Conservation (phyloP, 768 basidiomycete species). For the Leccinum variicolor region DNA sequence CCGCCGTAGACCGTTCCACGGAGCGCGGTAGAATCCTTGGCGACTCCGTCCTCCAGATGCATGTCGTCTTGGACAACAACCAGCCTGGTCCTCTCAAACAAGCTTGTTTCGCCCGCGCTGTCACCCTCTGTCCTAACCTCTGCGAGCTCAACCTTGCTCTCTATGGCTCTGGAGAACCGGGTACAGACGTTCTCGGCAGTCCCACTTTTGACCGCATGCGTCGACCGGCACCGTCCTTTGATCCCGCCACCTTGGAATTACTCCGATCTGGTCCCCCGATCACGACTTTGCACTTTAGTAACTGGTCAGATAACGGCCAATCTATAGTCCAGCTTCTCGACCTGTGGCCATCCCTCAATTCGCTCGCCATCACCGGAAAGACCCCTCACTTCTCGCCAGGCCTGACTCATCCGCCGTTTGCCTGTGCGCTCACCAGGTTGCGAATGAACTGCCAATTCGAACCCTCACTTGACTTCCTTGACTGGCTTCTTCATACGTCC, state of each 20-base stretch:
- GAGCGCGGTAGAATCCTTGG: slow-evolving; percentile 48
- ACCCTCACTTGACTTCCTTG: slow-evolving; percentile 59
- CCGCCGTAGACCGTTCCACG: slow-evolving; percentile 46
- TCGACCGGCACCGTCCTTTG: slow-evolving; percentile 52
- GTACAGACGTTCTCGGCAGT: slow-evolving; percentile 46
- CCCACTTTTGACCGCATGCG: slow-evolving; percentile 46
- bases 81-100: slow-evolving; percentile 58
- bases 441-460: slow-evolving; percentile 64
- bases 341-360: slow-evolving; percentile 55
- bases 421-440: slow-evolving; percentile 48
- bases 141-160: slow-evolving; percentile 52
- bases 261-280: slow-evolving; percentile 55
- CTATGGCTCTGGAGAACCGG: slow-evolving; percentile 55
- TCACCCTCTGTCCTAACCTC: slow-evolving; percentile 58
- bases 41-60: slow-evolving; percentile 51
- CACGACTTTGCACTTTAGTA: slow-evolving; percentile 55
- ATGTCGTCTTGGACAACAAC: slow-evolving; percentile 61
- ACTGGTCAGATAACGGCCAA: slow-evolving; percentile 65
- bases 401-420: slow-evolving; percentile 37
- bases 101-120: slow-evolving; percentile 54
- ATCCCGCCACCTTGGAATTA: slow-evolving; percentile 46
- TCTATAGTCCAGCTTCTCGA: slow-evolving; percentile 59
- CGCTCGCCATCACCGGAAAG: slow-evolving; percentile 58
- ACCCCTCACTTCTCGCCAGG: slow-evolving; percentile 45
- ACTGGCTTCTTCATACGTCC: slow-evolving; percentile 68